These are phyloP conservation scores for Posidonia oceanica DNA, from an alignment of 116 monocot species.

Conservation along the genomic window DNA sequence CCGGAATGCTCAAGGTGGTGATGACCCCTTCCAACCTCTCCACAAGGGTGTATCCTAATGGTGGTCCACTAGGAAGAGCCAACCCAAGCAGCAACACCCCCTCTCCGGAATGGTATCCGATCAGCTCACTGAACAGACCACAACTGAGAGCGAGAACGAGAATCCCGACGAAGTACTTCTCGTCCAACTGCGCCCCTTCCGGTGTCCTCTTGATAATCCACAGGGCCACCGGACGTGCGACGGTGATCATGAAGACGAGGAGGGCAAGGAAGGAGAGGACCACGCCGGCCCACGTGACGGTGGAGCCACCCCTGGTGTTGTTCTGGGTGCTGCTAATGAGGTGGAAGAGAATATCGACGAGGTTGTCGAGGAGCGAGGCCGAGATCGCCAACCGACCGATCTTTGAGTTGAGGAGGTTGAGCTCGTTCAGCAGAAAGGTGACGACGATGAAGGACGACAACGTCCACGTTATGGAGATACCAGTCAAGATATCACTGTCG, in stretches of 20 bases:
- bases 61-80: conserved; percentile 8
- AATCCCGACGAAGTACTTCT: conserved; percentile 5
- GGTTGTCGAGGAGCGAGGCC: conserved; percentile 13
- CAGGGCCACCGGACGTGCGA: conserved; percentile 5
- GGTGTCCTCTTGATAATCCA: conserved; percentile 11
- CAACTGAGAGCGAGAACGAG: neutral
- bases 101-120: neutral
- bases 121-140: neutral
- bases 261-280: neutral
- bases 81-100: conserved; percentile 10
- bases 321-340: conserved; percentile 13
- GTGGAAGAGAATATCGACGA: conserved; percentile 28
- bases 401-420: conserved; percentile 55
- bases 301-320: neutral
- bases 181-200: conserved; percentile 6
- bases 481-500: neutral
- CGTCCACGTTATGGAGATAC: conserved; percentile 9
- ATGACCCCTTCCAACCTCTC: conserved; percentile 3
- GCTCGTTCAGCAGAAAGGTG: conserved; percentile 27
- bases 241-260: neutral
- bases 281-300: neutral
- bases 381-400: conserved; percentile 56
- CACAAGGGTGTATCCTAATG: conserved; percentile 4
- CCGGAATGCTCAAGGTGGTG: neutral
- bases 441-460: conserved; percentile 32